Evolutionary conservation across 2,329 filamentous ascomycete genomes (phyloP), one percentile per base, ranked within the genome.

Genomic region (Setomelanomma holmii): DNA sequence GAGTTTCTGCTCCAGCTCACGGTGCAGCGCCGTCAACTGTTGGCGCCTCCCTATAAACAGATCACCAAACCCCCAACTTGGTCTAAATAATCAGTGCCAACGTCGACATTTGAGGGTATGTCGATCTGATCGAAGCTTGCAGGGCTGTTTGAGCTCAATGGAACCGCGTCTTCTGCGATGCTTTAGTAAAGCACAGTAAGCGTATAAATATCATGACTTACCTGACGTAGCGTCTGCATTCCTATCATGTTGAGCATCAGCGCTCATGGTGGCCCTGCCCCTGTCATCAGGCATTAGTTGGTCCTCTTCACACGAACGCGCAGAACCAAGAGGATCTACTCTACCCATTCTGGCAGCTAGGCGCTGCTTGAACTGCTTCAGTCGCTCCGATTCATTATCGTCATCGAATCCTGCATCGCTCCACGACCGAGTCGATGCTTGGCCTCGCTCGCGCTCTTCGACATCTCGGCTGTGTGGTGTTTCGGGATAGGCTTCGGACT

Each of bases 401-500:
- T 39, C 6, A 21, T 40, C 34, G 4, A n/a, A n/a, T n/a, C 23
- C 42, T 11, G 20, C 24, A 8, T n/a, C 16, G 16, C n/a, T 19
- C 30, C 24, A 35, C 34, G 34, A n/a, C n/a, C 27, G 27, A 14
- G 3, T 30, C 27, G 27, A 30, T 30, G 30, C 35, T 34, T 49
- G 38, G 5, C 7, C 23, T 23, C 41, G 30, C 14, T 53, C 46
- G 12, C 40, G 33, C 5, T 50, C 47, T 36, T 54, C 43, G 1
- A 54, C 47, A 2, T 11, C 38, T 2, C 22, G 22, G 30, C 50
- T 53, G 38, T 57, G 51, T 5, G 34, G 12, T 6, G 54, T 54
- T 20, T 40, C 24, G 8, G 34, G 17, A 41, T 57, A 57, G 27
- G 21, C 17, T 17, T 40, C 30, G 16, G n/a, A 14, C 11, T 22